Base-by-base conservation (phyloP, 192 early-diverging fungal species). In the Rhizophagus prolifer region DNA sequence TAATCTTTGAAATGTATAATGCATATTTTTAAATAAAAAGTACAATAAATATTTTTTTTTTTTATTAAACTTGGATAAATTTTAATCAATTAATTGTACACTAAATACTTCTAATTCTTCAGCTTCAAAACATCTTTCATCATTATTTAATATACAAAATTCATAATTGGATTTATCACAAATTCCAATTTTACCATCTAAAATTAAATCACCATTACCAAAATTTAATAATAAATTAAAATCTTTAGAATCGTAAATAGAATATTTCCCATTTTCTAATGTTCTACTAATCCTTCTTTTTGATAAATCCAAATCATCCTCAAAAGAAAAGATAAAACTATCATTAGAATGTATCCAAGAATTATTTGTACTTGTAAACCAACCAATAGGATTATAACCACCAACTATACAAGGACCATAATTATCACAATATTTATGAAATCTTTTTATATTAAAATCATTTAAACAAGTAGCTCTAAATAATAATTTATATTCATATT, bases 291-390 rank as follows among this genome's bases (percentile, higher is more conserved):
- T 54, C 2, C 13, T 54, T 0, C 47, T 16, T 3, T 54, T 54
- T 16, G 14, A 54, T 5, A 16, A 54, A 19, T 54, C 16, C 0
- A 13, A 54, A 19, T 54, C 16, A 54, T 54, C 13, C 3, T 54
- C 61, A 23, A 63, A 63, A 19, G 67, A 69, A 46, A 69, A 69
- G 5, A 69, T 69, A 69, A 69, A 69, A 14, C 34, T 41, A 41
- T 69, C 67, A n/a, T 69, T 25, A 63, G 61, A 14, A 16, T 28
- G 28, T 30, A 63, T 46, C n/a, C 34, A 21, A 12, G 13, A 19
- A 36, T 36, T 44, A 25, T 21, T 46, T n/a, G 4, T 21, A 19
- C 23, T 46, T n/a, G 4, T 21, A 19, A 10, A 3, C 67, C 67
- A 69, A n/a, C 36, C 25, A 19, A 46, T 10, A n/a, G 67, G 67